phyloP scores from a whole-genome alignment of 495 filamentous ascomycete genomes.

The Xylaria longipes region DNA sequence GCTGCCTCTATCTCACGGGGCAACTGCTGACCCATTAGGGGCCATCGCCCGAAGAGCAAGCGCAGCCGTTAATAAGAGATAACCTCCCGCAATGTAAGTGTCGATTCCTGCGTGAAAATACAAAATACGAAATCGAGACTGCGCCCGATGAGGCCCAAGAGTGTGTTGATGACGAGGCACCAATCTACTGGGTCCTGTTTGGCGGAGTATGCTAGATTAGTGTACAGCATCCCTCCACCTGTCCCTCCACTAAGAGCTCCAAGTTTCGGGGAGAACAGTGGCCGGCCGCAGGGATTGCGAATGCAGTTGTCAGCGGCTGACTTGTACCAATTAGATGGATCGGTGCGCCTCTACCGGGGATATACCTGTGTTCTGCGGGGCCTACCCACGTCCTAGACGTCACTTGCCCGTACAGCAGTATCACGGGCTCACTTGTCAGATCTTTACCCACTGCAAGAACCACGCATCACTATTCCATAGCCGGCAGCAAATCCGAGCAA shows the following conservation, averaged over 20 bases:
- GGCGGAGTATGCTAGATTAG: neutral
- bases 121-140: constrained; percentile 2
- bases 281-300: neutral
- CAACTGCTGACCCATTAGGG: neutral
- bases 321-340: constrained; percentile 6
- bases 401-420: constrained; percentile 5
- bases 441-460: constrained; percentile 5
- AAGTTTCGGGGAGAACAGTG: constrained; percentile 4
- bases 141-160: neutral
- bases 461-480: constrained; percentile 3
- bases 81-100: neutral
- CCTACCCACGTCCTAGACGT: neutral
- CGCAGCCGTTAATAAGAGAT: too few relatives aligned
- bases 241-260: neutral
- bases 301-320: constrained; percentile 6
- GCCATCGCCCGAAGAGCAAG: neutral
- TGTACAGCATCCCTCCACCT: neutral
- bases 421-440: constrained; percentile 1
- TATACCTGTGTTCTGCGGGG: constrained; percentile 1
- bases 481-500: too few relatives aligned
- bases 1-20: neutral
- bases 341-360: constrained; percentile 5
- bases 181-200: constrained; percentile 1
- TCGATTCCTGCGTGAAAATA: neutral
- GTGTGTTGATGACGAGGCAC: constrained; percentile 22